These are phyloP conservation scores for Bretziella fagacearum DNA, from an alignment of 2,329 filamentous ascomycete genomes.

Conservation along the genomic window DNA sequence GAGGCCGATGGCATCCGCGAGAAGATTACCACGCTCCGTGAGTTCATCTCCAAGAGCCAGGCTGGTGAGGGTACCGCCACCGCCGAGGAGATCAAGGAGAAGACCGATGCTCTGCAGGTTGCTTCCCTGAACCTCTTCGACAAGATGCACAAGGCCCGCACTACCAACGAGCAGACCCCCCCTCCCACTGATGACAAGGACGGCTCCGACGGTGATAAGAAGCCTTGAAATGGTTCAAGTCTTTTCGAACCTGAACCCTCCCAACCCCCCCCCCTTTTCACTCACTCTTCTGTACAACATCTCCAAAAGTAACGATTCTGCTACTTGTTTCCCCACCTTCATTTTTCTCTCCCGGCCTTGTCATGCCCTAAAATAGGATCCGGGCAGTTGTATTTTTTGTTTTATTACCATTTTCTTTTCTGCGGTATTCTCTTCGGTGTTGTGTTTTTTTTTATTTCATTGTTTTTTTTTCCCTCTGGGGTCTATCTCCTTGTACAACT, in stretches of 20 bases:
- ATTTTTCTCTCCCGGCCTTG: background rate
- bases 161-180: constrained; percentile 44
- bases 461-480: too few relatives aligned
- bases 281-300: constrained; percentile 10
- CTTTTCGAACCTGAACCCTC: constrained; percentile 17
- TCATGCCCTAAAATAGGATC: background rate
- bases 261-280: background rate
- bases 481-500: constrained; percentile 5
- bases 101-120: constrained; percentile 89
- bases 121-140: constrained; percentile 94
- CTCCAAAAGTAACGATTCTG: constrained; percentile 7
- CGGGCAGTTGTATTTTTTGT: constrained; percentile 10
- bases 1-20: constrained; percentile 86
- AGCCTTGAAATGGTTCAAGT: constrained; percentile 34
- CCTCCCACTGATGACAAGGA: constrained; percentile 51
- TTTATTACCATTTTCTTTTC: constrained; percentile 1
- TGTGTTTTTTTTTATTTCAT: background rate
- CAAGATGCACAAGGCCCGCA: constrained; percentile 97
- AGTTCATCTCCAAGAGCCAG: constrained; percentile 89
- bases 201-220: constrained; percentile 49
- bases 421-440: constrained; percentile 2
- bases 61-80: constrained; percentile 74
- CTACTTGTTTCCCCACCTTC: constrained; percentile 1
- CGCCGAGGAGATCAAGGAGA: constrained; percentile 89
- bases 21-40: constrained; percentile 74